Evolutionary conservation across 768 basidiomycete species (phyloP), one percentile per base, ranked within the genome.

Genomic region (Peribolospora kevripleyi): DNA sequence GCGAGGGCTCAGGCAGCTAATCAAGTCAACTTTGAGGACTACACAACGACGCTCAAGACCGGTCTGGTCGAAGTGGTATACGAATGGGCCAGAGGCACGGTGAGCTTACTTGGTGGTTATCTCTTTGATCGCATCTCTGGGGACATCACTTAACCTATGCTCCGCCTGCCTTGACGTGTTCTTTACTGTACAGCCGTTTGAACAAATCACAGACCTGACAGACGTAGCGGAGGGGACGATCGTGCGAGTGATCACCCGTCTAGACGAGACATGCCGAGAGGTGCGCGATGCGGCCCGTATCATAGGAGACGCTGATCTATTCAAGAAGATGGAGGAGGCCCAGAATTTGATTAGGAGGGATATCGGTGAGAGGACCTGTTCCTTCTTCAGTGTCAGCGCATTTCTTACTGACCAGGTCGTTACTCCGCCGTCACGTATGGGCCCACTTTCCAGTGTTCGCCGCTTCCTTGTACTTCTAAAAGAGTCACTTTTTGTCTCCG

Each of bases 81-180:
- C 64, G 93, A 97, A 67, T 98, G 93, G 93, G 90, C 93, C 0
- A 86, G 82, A 66, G 93, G 93, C 54, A 95, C 91, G 90, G 91
- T 91, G 61, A 61, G 78, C 25, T 42, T 45, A 38, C 40, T 10
- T 46, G 9, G 41, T 14, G 37, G 9, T 49, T 53, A 4, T 10
- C 11, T 41, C n/a, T 8, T n/a, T 6, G 41, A 13, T 10, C 38
- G 8, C 2, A 7, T 46, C 14, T 8, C 14, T 11, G 7, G 25
- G 4, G 11, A 37, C 37, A 10, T 10, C 6, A 2, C 55, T 46
- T 10, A 48, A 39, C 6, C 14, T 50, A 6, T 10, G 11, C n/a
- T 38, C 46, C 10, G 9, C 25, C 38, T 36, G 4, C 37, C 3
- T 25, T 48, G n/a, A 3, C 7, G 43, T 13, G 43, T 45, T 45